A percentile compares a stretch with the other conserved stretches of the same genome.
Conservation (phyloP, 2,329 filamentous ascomycete genomes). For the Monosporascus sp. region DNA sequence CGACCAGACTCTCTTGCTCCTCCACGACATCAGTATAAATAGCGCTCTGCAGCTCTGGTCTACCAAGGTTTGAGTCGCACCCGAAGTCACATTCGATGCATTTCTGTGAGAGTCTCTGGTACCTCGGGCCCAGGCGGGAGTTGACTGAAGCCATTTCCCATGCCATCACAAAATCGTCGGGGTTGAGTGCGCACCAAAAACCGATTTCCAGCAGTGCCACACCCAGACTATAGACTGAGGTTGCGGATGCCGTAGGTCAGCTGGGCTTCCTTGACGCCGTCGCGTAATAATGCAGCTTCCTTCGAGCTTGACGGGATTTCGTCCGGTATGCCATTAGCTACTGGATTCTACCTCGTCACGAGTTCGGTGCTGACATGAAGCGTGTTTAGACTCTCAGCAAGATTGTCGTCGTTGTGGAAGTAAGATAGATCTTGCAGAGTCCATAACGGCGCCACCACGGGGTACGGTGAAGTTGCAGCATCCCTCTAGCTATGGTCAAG, state of each 20-base stretch:
- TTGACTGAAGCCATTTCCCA: slow-evolving; percentile 10
- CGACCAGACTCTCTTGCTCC: slow-evolving; percentile 5
- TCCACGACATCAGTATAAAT: slow-evolving; percentile 14
- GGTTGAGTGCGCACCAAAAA: slow-evolving; percentile 12
- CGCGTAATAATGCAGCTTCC: background rate
- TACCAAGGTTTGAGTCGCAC: slow-evolving; percentile 10
- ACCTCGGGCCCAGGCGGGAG: slow-evolving; percentile 12
- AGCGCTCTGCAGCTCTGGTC: slow-evolving; percentile 10
- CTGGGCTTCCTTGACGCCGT: slow-evolving; percentile 6
- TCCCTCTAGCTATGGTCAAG: background rate
- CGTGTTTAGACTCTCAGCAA: slow-evolving; percentile 8
- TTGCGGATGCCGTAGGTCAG: slow-evolving; percentile 16
- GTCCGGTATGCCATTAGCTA: background rate
- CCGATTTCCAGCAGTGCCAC: slow-evolving; percentile 23
- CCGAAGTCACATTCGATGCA: slow-evolving; percentile 22
- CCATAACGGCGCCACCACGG: slow-evolving; percentile 7
- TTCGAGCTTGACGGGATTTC: background rate
- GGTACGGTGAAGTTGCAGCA: slow-evolving; percentile 11
- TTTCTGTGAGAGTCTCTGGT: slow-evolving; percentile 17
- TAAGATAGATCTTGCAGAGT: slow-evolving; percentile 9
- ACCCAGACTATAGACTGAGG: slow-evolving; percentile 19
- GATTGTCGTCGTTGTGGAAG: slow-evolving; percentile 3
- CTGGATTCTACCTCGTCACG: background rate
- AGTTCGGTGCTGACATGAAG: slow-evolving; percentile 10
- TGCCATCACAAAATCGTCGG: slow-evolving; percentile 15